phyloP scores from a whole-genome alignment of 768 basidiomycete genomes.

The Phaeolepiota aurea region DNA sequence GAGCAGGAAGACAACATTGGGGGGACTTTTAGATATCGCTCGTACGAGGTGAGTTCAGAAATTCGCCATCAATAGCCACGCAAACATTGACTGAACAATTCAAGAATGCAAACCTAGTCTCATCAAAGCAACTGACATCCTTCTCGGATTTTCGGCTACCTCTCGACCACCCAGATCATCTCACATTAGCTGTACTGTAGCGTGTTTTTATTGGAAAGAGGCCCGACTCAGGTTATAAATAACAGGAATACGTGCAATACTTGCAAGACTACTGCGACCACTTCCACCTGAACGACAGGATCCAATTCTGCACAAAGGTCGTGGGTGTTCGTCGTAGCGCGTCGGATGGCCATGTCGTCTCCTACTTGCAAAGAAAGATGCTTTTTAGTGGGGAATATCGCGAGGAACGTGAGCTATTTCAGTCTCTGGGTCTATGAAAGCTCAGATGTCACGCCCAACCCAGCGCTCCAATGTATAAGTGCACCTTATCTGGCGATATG shows the following conservation, averaged over 20 bases:
- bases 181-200: constrained; percentile 34
- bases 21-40: constrained; percentile 42
- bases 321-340: constrained; percentile 19
- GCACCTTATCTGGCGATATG: constrained; percentile 39
- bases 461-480: constrained; percentile 21
- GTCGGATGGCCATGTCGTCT: not conserved
- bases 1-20: constrained; percentile 42
- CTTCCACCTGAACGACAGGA: constrained; percentile 29
- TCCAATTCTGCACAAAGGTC: constrained; percentile 28
- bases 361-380: not conserved
- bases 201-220: not conserved
- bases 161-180: constrained; percentile 35
- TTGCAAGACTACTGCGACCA: constrained; percentile 34
- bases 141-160: constrained; percentile 55
- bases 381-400: not conserved
- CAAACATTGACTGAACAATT: not conserved
- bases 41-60: constrained; percentile 34
- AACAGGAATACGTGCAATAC: constrained; percentile 42
- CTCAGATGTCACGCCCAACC: constrained; percentile 1
- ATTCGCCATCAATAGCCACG: not conserved
- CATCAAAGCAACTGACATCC: constrained; percentile 49
- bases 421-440: not conserved
- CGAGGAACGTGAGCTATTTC: not conserved
- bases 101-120: constrained; percentile 43
- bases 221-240: no score